phyloP scores from a whole-genome alignment of 169 alveolate genomes.

The Cryptosporidium felis region DNA sequence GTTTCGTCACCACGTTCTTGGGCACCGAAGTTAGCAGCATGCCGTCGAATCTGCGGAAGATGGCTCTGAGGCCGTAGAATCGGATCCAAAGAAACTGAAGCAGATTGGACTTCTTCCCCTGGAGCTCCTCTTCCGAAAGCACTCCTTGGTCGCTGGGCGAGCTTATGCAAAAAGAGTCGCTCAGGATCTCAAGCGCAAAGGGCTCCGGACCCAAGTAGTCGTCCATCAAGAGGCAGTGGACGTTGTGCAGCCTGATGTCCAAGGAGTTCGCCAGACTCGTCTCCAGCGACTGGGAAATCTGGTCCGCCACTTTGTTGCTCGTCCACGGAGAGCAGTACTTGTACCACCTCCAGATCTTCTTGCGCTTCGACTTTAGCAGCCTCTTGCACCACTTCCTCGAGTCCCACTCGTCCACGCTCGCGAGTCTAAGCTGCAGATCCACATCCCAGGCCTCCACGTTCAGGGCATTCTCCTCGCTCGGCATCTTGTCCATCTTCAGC shows the following conservation, averaged over 20 bases:
- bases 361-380: constrained; percentile 16
- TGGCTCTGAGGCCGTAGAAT: constrained; percentile 72
- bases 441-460: constrained; percentile 62
- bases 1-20: constrained; percentile 13
- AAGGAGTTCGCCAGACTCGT: constrained; percentile 79
- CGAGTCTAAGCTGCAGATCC: constrained; percentile 59
- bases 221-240: constrained; percentile 78
- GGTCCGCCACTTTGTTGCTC: constrained; percentile 74
- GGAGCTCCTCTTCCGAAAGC: constrained; percentile 69
- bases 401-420: constrained; percentile 60
- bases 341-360: constrained; percentile 30
- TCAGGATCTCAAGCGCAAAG: constrained; percentile 76
- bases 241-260: constrained; percentile 77
- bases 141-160: background rate
- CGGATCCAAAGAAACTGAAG: constrained; percentile 77
- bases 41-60: constrained; percentile 21
- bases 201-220: constrained; percentile 80
- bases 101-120: constrained; percentile 66
- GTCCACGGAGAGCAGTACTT: constrained; percentile 62
- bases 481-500: constrained; percentile 70
- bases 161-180: constrained; percentile 9
- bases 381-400: constrained; percentile 53
- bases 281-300: constrained; percentile 77
- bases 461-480: constrained; percentile 43
- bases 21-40: constrained; percentile 36